Evolutionary conservation across 352 stramenopile species (phyloP), one percentile per base, ranked within the genome.

Genomic region (Pythium sp.): DNA sequence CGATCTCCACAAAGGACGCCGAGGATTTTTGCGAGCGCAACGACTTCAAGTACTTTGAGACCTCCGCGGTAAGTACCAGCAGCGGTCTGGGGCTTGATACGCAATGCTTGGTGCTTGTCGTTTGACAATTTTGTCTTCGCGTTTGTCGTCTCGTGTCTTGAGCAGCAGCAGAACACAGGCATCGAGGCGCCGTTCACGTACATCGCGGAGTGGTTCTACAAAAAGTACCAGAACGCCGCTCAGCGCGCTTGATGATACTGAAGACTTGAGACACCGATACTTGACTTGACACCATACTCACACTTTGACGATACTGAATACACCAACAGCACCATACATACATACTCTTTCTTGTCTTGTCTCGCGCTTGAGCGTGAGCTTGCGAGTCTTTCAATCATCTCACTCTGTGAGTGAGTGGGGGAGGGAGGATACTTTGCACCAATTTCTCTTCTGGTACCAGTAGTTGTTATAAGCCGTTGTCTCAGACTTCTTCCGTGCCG

Each of bases 201-300:
- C 76, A 91, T 95, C 64, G 85, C 87, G 32, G 82, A 91, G 63
- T 90, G 83, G 77, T 95, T 94, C 59, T 81, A 92, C 75, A 92
- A 91, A 59, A 93, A 93, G 67, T 95, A 95, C 65, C 85, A 92
- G 58, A 76, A 72, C 62, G 81, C 82, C 36, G 85, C 83, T 0
- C 74, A 89, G 59, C 80, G 80, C 3, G 81, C 77, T 14, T 91
- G 49, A 70, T 41, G 41, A 49, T 49, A 49, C 41, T 49, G 14
- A 49, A 49, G 15, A 47, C 14, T 47, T 47, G 41, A n/a, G 41
- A 49, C 14, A 9, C 14, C 14, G 41, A 8, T 15, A 49, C 41
- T 49, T 20, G 41, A 49, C 38, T 47, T 47, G 38, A 6, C 15
- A 20, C 38, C 14, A 47, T 47, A 20, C 38, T 47, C 38, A 47